Percentiles rank a stretch among this genome's conserved stretches.
phyloP scores from a whole-genome alignment of 805 yeast species.

The Lachancea sp. region DNA sequence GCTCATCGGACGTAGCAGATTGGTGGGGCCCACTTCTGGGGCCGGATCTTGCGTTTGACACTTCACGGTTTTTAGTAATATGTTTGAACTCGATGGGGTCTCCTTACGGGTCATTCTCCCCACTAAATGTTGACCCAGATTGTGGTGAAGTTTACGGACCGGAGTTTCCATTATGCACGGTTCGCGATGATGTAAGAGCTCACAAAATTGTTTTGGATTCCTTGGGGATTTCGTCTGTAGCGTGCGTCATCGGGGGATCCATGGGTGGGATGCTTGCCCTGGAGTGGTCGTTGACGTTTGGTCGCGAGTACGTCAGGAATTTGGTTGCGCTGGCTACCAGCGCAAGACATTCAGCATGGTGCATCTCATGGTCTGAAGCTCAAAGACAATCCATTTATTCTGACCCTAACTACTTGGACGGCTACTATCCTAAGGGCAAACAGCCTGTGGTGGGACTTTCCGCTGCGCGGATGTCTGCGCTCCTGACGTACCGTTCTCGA shows the following conservation, averaged over 20 bases:
- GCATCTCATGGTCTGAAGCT: conserved; percentile 98
- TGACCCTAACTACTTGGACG: conserved; percentile 89
- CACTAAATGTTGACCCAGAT: conserved; percentile 71
- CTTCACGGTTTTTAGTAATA: conserved; percentile 74
- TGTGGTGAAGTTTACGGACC: conserved; percentile 84
- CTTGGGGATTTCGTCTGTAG: conserved; percentile 70
- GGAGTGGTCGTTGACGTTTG: conserved; percentile 65
- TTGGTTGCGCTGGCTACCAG: conserved; percentile 86
- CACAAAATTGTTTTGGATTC: conserved; percentile 74
- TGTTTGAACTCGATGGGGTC: conserved; percentile 93
- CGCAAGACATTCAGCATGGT: conserved; percentile 96
- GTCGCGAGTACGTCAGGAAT: conserved; percentile 61
- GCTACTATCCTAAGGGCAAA: conserved; percentile 70
- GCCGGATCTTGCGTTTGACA: conserved; percentile 76
- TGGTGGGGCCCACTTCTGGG: conserved; percentile 99
- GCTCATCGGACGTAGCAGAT: conserved; percentile 89
- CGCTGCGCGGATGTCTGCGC: conserved; percentile 97
- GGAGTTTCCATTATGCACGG: conserved; percentile 86
- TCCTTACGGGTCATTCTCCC: conserved; percentile 94
- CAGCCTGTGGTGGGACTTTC: conserved; percentile 84
- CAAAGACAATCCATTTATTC: conserved; percentile 94
- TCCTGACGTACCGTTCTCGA: conserved; percentile 85
- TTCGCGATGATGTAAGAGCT: conserved; percentile 83
- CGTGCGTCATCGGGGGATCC: conserved; percentile 90
- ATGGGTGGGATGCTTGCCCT: conserved; percentile 98